Evolutionary conservation across 2,329 filamentous ascomycete species (phyloP).

Genomic region (Hortaea werneckii): DNA sequence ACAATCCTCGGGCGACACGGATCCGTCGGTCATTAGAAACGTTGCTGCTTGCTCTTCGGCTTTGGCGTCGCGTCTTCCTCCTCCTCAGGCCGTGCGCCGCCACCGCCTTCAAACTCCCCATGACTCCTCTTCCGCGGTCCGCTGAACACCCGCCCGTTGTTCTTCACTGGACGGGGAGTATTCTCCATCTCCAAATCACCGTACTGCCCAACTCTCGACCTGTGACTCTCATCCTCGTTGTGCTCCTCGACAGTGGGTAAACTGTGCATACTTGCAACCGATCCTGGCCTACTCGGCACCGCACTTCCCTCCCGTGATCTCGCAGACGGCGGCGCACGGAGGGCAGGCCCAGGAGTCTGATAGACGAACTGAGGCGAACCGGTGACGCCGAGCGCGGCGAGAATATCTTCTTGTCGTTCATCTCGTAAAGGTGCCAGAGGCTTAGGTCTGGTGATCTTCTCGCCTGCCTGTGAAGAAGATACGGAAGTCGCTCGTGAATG

Average conservation of each 20-base stretch:
- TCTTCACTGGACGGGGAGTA: conserved; percentile 1
- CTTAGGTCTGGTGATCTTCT: conserved; percentile 14
- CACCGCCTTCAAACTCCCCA: conserved; percentile 1
- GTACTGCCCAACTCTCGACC: neutral
- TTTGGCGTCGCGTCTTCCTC: neutral
- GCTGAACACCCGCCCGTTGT: conserved; percentile 1
- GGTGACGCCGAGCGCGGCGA: conserved; percentile 27
- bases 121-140: conserved; percentile 4
- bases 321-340: conserved; percentile 18
- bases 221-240: neutral
- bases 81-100: neutral
- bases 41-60: neutral
- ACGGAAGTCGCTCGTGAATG: conserved; percentile 20
- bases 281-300: conserved; percentile 5
- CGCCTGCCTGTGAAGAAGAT: conserved; percentile 10
- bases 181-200: neutral
- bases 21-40: neutral
- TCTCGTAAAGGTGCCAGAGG: conserved; percentile 19
- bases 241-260: neutral
- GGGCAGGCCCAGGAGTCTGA: conserved; percentile 28
- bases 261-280: conserved; percentile 4
- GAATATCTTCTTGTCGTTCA: conserved; percentile 24
- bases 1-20: too few species aligned
- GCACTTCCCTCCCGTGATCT: neutral
- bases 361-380: conserved; percentile 28